Conservation (phyloP, 2,329 filamentous ascomycete genomes). For the Talaromyces islandicus region DNA sequence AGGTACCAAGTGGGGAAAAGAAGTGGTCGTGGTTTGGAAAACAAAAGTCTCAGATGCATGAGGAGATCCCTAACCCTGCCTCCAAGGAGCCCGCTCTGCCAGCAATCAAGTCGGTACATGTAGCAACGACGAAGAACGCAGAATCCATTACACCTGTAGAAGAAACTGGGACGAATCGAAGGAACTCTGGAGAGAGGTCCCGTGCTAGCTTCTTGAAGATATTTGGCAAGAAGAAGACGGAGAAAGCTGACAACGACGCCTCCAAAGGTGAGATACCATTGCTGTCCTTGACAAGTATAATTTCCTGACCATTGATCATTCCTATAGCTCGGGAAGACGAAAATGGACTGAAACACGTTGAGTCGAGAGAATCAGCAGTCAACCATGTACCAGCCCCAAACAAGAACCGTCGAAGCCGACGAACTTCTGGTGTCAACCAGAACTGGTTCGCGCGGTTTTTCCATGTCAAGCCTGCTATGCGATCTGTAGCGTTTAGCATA, state of each 20-base stretch:
- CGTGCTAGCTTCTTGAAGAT: slow-evolving; percentile 44
- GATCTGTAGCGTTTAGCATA: slow-evolving; percentile 68
- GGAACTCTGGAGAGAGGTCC: slow-evolving; percentile 21
- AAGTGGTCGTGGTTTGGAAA: slow-evolving; percentile 44
- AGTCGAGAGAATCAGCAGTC: slow-evolving; percentile 2
- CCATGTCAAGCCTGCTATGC: slow-evolving; percentile 75
- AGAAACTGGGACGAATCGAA: slow-evolving; percentile 3
- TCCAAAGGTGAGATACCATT: slow-evolving; percentile 31
- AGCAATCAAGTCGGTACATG: slow-evolving; percentile 20
- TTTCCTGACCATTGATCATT: slow-evolving; percentile 2
- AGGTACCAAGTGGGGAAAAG: slow-evolving; percentile 24
- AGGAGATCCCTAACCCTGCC: slow-evolving; percentile 11
- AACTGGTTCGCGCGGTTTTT: slow-evolving; percentile 89
- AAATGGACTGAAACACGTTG: neutral
- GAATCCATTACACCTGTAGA: slow-evolving; percentile 7
- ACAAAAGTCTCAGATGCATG: slow-evolving; percentile 22
- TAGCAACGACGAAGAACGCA: slow-evolving; percentile 17
- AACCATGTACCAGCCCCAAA: slow-evolving; percentile 2
- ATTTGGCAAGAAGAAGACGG: slow-evolving; percentile 46
- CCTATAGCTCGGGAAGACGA: neutral
- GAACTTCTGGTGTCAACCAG: slow-evolving; percentile 40
- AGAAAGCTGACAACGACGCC: slow-evolving; percentile 24
- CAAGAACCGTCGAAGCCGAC: slow-evolving; percentile 23
- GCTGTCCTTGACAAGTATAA: neutral
- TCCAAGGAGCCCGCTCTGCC: slow-evolving; percentile 17